Evolutionary conservation across 495 filamentous ascomycete species (phyloP), one percentile per base, ranked within the genome.

Genomic region (Aspergillus mulundensis): DNA sequence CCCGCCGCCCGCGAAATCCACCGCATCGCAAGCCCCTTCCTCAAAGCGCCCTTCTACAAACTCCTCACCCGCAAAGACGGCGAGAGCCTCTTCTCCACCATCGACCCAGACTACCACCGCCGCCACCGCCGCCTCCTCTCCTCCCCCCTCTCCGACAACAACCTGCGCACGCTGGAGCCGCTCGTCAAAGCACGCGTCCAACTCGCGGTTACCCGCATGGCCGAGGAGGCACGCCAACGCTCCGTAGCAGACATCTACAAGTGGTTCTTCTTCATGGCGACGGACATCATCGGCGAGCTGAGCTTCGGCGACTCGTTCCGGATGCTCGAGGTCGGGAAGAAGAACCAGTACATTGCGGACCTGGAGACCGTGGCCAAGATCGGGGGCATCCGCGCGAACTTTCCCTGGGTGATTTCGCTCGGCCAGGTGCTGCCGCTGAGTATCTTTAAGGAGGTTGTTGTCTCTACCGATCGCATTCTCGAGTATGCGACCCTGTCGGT

Each of bases 261-360:
- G 51, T 86, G 83, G 83, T 81, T 70, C 68, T 54, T 77, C 20
- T 81, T 82, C 46, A 76, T 85, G 77, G 69, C 79, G 11, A 77
- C 77, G 0, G 84, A 86, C 51, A 69, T 84, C 5, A 79, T 84
- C 39, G 74, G 74, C 1, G 71, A 82, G 18, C 63, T 85, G 16
- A 77, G 70, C 15, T 87, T 86, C 63, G 83, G 84, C 0, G 78
- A 83, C 24, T 78, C 75, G 0, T 84, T 86, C 54, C 65, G 64
- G 3, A 80, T 78, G 71, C 67, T 84, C 2, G 80, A 85, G 48
- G 60, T 54, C 5, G 81, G 77, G 8, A 61, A 76, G 71, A 71
- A 72, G 64, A 76, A 66, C 11, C 70, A 77, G 62, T 80, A 78
- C 47, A 63, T 62, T 52, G 45, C 50, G 3, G 73, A 76, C 28